phyloP scores from a whole-genome alignment of 1,284 basidiomycete genomes.

The Cerrena zonata region DNA sequence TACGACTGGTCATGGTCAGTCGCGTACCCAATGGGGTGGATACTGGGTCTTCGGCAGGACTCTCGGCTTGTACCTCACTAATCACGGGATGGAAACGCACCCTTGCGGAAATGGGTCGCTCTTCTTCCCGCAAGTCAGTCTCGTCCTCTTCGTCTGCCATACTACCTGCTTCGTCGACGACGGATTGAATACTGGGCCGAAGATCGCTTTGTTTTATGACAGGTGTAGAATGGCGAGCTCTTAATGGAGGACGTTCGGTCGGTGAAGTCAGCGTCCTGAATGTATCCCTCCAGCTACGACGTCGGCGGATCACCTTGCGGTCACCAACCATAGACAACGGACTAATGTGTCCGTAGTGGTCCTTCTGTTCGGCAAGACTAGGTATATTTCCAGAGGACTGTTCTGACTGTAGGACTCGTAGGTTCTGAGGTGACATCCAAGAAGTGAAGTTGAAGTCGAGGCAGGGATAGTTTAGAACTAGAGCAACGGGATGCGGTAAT shows the following conservation, averaged over 20 bases:
- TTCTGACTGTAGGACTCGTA: slow-evolving; percentile 77
- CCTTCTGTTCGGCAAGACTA: slow-evolving; percentile 75
- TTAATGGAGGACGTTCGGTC: slow-evolving; percentile 18
- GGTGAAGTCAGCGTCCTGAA: slow-evolving; percentile 23
- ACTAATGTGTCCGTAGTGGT: slow-evolving; percentile 81
- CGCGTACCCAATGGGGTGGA: slow-evolving; percentile 33
- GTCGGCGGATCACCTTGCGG: slow-evolving; percentile 37
- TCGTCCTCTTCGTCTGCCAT: slow-evolving; percentile 51
- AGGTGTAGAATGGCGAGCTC: slow-evolving; percentile 14
- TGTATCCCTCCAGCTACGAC: slow-evolving; percentile 51
- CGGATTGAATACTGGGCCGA: slow-evolving; percentile 5
- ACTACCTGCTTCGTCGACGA: slow-evolving; percentile 22
- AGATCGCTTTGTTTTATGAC: slow-evolving; percentile 5
- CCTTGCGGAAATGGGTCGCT: slow-evolving; percentile 56
- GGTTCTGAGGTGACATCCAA: slow-evolving; percentile 90
- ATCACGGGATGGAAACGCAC: slow-evolving; percentile 39
- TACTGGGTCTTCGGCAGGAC: slow-evolving; percentile 16
- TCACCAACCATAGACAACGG: slow-evolving; percentile 85
- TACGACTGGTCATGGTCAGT: slow-evolving; percentile 92
- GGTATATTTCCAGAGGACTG: slow-evolving; percentile 72
- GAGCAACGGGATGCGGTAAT: slow-evolving; percentile 63
- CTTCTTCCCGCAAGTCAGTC: slow-evolving; percentile 44
- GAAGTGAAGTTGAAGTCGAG: slow-evolving; percentile 96
- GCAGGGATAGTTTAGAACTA: slow-evolving; percentile 77
- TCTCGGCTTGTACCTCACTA: slow-evolving; percentile 14